Evolutionary conservation across 306 rosid species (phyloP).

Genomic region (Fragaria vesca): DNA sequence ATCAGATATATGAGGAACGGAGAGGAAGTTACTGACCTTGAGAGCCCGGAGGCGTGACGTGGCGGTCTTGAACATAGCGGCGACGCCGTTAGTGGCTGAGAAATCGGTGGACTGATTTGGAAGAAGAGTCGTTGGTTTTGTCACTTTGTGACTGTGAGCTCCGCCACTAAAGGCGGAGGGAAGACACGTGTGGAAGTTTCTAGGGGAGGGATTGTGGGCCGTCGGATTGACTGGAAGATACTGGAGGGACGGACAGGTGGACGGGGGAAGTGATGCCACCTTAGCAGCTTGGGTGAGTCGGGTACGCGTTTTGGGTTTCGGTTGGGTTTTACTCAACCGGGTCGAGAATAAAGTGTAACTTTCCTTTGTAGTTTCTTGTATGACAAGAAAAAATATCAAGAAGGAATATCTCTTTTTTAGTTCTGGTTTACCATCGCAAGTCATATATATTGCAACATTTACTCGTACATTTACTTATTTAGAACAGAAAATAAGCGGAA

Average conservation of each 20-base stretch:
- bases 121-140: neutral
- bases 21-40: slow-evolving; percentile 43
- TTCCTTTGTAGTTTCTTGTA: neutral
- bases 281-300: neutral
- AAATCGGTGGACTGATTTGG: slow-evolving; percentile 21
- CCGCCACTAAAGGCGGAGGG: neutral
- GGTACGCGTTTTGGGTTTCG: neutral
- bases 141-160: neutral
- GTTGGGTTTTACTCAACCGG: neutral
- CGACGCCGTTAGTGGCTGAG: neutral
- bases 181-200: slow-evolving; percentile 7
- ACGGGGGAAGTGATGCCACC: neutral
- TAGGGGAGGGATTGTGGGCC: neutral
- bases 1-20: neutral
- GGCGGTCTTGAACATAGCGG: slow-evolving; percentile 61
- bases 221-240: no score
- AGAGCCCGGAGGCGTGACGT: slow-evolving; percentile 60
- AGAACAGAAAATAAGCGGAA: no score
- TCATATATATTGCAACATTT: no score
- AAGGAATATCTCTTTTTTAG: no score
- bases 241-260: neutral
- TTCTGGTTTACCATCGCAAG: no score
- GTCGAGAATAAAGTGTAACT: neutral
- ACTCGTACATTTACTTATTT: no score
- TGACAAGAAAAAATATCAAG: neutral